phyloP scores from a whole-genome alignment of 768 basidiomycete genomes.

The Nidula microcarpa region DNA sequence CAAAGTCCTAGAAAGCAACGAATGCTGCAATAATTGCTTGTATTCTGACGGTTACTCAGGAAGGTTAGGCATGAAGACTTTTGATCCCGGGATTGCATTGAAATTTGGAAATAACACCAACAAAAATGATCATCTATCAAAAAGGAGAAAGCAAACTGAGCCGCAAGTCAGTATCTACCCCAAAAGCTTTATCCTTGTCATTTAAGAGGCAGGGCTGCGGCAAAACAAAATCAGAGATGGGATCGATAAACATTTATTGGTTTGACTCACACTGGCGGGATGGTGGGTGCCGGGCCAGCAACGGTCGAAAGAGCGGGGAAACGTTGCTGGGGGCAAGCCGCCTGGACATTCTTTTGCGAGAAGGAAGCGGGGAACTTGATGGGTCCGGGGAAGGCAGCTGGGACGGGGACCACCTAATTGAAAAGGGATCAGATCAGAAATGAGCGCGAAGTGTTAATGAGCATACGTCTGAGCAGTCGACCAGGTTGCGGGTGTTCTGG shows the following conservation, averaged over 20 bases:
- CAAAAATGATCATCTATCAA: too few species aligned
- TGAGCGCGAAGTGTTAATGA: too few species aligned
- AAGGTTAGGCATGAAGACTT: too few species aligned
- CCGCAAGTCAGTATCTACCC: too few species aligned
- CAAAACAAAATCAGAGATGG: background rate
- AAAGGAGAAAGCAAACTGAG: too few species aligned
- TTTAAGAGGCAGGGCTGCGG: background rate
- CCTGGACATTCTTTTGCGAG: background rate
- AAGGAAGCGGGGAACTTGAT: background rate
- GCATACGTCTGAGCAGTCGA: background rate
- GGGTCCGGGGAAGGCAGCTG: background rate
- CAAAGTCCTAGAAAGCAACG: too few species aligned
- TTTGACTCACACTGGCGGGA: background rate
- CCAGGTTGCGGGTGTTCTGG: background rate
- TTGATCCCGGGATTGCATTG: too few species aligned
- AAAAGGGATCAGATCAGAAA: background rate
- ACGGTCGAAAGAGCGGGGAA: background rate
- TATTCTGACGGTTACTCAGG: too few species aligned
- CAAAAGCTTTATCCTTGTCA: too few species aligned
- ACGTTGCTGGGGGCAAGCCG: background rate
- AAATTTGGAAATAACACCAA: too few species aligned
- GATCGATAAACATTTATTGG: background rate
- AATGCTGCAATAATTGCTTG: too few species aligned
- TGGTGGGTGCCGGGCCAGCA: slow-evolving; percentile 1
- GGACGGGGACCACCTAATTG: background rate